Base-by-base conservation (phyloP, 2,329 filamentous ascomycete genomes). In the Scedosporium aurantiacum region DNA sequence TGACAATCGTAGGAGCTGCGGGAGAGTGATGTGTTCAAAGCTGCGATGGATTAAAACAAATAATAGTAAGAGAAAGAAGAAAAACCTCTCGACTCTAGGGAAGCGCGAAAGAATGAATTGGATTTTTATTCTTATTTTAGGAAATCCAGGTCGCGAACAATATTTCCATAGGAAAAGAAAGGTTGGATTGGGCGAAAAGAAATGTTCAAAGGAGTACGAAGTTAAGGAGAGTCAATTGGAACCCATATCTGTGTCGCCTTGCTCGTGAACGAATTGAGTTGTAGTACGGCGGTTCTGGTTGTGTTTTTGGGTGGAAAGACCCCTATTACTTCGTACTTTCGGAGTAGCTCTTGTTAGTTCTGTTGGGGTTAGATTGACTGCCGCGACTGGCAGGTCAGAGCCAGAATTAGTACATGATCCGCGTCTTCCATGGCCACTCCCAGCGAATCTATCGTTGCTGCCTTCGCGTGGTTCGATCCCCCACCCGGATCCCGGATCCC, bases 391-490 rank as follows among this genome's bases (percentile, higher is more conserved):
- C 32, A 37, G 32, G 32, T 37, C 32, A 37, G 32, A 37, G 32
- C 32, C 32, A 37, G 32, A 37, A 37, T 37, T 12, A 37, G 32
- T 37, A 37, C 32, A 37, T 37, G 32, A 37, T 37, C 28, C 28
- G 32, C 28, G 8, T 50, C 23, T 14, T 50, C 45, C 8, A 7
- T 18, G 45, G n/a, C 45, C n/a, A 50, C 23, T 23, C 55, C 32
- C 55, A 37, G 32, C 32, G 32, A 37, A 12, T 57, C 54, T n/a
- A 3, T 57, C 16, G 25, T 27, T 32, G 54, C 25, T 32, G 25
- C 54, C 54, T 57, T 57, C 28, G 45, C 37, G 47, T 52, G 28
- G 58, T 50, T 47, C 58, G 58, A 50, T 55, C 25, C 58, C 58
- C 58, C 58, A 50, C 58, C 47, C 32, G n/a, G 58, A 41, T 28